Percentiles rank a stretch among this genome's conserved stretches.
Evolutionary conservation across 768 basidiomycete genomes (phyloP).

Genomic region (Imleria badia): DNA sequence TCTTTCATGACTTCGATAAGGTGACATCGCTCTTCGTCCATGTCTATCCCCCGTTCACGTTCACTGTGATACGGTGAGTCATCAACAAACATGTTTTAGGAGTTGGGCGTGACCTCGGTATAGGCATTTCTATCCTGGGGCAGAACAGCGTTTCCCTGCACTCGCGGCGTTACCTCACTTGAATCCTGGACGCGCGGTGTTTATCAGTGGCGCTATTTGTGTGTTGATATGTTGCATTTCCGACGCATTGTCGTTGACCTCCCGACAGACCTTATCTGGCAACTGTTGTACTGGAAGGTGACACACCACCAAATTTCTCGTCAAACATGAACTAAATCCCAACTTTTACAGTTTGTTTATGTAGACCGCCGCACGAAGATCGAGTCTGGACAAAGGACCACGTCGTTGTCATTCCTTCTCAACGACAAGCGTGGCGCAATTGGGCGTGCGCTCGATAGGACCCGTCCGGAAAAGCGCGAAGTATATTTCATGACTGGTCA

Average conservation of each 20-base stretch:
- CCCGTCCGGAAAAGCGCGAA: slow-evolving; percentile 64
- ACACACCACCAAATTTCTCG: slow-evolving; percentile 1
- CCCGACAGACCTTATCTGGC: slow-evolving; percentile 84
- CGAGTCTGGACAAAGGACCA: slow-evolving; percentile 86
- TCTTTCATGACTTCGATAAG: slow-evolving; percentile 97
- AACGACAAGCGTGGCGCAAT: slow-evolving; percentile 87
- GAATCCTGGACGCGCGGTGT: slow-evolving; percentile 66
- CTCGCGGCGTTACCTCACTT: slow-evolving; percentile 67
- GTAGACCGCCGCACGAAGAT: slow-evolving; percentile 89
- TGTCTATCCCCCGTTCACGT: slow-evolving; percentile 87
- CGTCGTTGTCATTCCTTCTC: slow-evolving; percentile 84
- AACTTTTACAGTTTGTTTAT: slow-evolving; percentile 64
- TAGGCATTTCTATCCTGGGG: slow-evolving; percentile 87
- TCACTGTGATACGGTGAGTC: slow-evolving; percentile 84
- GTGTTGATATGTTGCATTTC: slow-evolving; percentile 30
- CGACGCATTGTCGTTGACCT: slow-evolving; percentile 5
- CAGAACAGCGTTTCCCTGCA: slow-evolving; percentile 83
- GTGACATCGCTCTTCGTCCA: slow-evolving; percentile 95
- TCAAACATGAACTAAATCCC: not conserved
- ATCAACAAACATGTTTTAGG: not conserved
- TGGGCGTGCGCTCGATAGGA: slow-evolving; percentile 62
- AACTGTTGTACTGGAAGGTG: slow-evolving; percentile 91
- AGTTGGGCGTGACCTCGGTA: slow-evolving; percentile 4
- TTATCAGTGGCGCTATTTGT: slow-evolving; percentile 85
- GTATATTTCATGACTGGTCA: slow-evolving; percentile 83